Base-by-base conservation (phyloP, 1,284 basidiomycete species). In the Cutaneotrichosporon cutaneum region DNA sequence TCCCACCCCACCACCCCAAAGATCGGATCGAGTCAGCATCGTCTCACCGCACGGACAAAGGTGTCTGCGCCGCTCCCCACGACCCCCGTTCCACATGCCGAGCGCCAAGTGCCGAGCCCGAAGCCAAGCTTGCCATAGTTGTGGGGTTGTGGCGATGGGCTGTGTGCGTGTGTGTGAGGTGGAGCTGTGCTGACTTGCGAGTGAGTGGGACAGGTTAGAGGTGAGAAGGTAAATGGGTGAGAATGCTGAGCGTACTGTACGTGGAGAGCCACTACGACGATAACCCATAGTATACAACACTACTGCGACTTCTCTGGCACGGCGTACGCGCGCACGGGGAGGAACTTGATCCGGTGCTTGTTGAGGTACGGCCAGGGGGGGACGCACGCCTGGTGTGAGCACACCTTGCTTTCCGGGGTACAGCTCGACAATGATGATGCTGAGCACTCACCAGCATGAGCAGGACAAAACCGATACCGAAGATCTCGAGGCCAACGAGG, bases 321-420 rank as follows among this genome's bases (percentile, higher is more conserved):
- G 27, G 36, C 18, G 14, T 35, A 22, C 16, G 65, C 70, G 18
- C 76, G 68, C 18, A 67, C 72, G 7, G 74, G 70, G 4, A 75
- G 66, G 64, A 72, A 77, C 54, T 68, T 69, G 65, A 73, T 67
- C 16, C 68, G 70, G 61, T 74, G 54, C 30, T 64, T 52, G 36
- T 73, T 71, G 58, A 76, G 70, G 55, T 63, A 75, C 5, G 76
- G 73, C 76, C 76, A 77, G 30, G 72, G 68, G 3, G 75, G 74
- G 11, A 73, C 74, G 24, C 61, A 58, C 0, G 63, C 61, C 73
- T 75, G 60, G 4, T 7, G 51, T 21, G 35, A 61, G 63, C 62
- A 55, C 16, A n/a, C 13, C 33, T 33, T 11, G n/a, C n/a, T n/a
- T n/a, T n/a, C n/a, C n/a, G n/a, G n/a, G n/a, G n/a, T n/a, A 33